These are phyloP conservation scores for Microcyclospora pomicola DNA, from an alignment of 2,329 filamentous ascomycete genomes.

Conservation along the genomic window DNA sequence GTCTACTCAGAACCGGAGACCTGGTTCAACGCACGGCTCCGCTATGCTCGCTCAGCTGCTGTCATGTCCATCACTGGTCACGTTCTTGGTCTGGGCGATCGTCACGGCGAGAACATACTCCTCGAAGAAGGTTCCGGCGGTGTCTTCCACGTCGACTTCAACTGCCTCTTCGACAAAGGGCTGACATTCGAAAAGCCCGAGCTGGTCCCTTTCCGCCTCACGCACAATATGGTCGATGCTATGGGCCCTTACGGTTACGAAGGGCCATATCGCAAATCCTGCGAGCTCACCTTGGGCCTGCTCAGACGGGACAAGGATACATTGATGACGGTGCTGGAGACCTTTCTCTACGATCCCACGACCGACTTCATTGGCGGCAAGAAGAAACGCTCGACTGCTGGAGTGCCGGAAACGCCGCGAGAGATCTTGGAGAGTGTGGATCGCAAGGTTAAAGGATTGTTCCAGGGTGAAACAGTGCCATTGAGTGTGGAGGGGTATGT, in stretches of 20 bases:
- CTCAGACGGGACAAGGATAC: conserved; percentile 88
- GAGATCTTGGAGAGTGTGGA: conserved; percentile 83
- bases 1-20: conserved; percentile 84
- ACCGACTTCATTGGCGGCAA: conserved; percentile 77
- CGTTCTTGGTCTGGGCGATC: conserved; percentile 80
- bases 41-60: conserved; percentile 84
- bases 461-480: conserved; percentile 80
- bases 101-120: conserved; percentile 93
- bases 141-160: conserved; percentile 96
- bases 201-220: conserved; percentile 86
- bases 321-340: conserved; percentile 91
- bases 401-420: conserved; percentile 53
- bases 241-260: conserved; percentile 94
- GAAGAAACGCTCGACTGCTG: conserved; percentile 37
- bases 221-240: conserved; percentile 96
- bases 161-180: conserved; percentile 97
- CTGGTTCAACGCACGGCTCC: conserved; percentile 80
- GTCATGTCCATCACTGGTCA: conserved; percentile 99
- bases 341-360: conserved; percentile 93
- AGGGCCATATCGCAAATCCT: conserved; percentile 77
- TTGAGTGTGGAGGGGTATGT: conserved; percentile 93
- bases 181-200: conserved; percentile 91
- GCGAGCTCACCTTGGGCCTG: conserved; percentile 73
- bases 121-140: conserved; percentile 89
- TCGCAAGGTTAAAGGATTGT: conserved; percentile 69